Base-by-base conservation (phyloP, 83 land plant genomes). In the Diphasiastrum complanatum region DNA sequence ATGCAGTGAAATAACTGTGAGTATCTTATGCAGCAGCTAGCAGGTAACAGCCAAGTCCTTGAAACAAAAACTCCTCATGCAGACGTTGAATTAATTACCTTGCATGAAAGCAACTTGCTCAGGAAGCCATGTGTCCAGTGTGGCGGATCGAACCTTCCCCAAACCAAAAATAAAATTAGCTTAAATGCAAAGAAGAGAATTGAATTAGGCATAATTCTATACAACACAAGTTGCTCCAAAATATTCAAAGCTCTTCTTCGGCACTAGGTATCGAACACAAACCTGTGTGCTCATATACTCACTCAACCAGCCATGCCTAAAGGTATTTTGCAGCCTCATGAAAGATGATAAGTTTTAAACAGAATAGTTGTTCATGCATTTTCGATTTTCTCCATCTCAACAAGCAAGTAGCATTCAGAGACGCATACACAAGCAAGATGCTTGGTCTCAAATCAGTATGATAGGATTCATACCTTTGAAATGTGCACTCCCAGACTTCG, bases 41-140 rank as follows among this genome's bases (percentile, higher is more conserved):
- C n/a, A n/a, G n/a, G n/a, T n/a, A n/a, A n/a, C n/a, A n/a, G n/a
- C n/a, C n/a, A n/a, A n/a, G n/a, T n/a, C n/a, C n/a, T n/a, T n/a
- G n/a, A n/a, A n/a, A n/a, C n/a, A n/a, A n/a, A n/a, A n/a, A n/a
- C n/a, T n/a, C n/a, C n/a, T n/a, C n/a, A n/a, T n/a, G n/a, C n/a
- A n/a, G n/a, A n/a, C n/a, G n/a, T n/a, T n/a, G n/a, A n/a, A n/a
- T 26, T 53, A 50, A 55, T 68, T 75, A 85, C 96, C 71, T 72
- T 85, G 83, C 72, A 89, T 89, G 46, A 83, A 89, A 23, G 83
- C 81, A 66, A 89, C 85, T 71, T 89, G 96, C 67, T 89, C 96
- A 33, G 96, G 96, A 37, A 89, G 91, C 96, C 96, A 89, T 71
- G 96, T 89, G 58, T 89, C 96, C 38, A 89, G 51, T 35, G 96